phyloP scores from a whole-genome alignment of 1,139 yeast genomes.

The Nadsonia commutata region DNA sequence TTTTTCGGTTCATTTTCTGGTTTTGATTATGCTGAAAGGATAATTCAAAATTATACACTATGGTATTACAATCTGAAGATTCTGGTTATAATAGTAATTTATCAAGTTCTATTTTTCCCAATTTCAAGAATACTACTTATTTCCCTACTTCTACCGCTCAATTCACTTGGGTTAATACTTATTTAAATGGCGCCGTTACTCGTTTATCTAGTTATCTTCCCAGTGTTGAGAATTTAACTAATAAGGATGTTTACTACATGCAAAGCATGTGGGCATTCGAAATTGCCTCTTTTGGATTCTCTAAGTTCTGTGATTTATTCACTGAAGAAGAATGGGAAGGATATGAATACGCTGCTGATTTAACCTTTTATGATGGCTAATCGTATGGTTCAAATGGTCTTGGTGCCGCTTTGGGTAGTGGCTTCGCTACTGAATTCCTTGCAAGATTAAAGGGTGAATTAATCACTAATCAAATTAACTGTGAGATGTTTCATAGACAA shows the following conservation, averaged over 20 bases:
- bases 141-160: constrained; percentile 1
- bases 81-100: constrained; percentile 27
- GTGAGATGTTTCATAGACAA: constrained; percentile 25
- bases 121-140: constrained; percentile 13
- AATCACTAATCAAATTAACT: constrained; percentile 17
- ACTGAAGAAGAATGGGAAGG: constrained; percentile 36
- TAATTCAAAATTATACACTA: constrained; percentile 14
- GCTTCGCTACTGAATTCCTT: constrained; percentile 27
- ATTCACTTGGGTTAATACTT: constrained; percentile 23
- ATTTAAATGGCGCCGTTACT: constrained; percentile 26
- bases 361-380: constrained; percentile 30
- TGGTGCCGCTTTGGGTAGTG: constrained; percentile 25
- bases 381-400: constrained; percentile 18
- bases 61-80: constrained; percentile 24
- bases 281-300: constrained; percentile 32
- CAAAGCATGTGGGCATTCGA: constrained; percentile 36
- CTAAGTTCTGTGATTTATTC: constrained; percentile 33
- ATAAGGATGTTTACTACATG: constrained; percentile 25
- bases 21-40: constrained; percentile 18
- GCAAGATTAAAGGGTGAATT: constrained; percentile 21
- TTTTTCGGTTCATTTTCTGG: constrained; percentile 27
- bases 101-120: constrained; percentile 26
- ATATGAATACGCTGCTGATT: constrained; percentile 30
- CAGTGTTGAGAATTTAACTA: constrained; percentile 23
- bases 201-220: constrained; percentile 30